Evolutionary conservation across 2,329 filamentous ascomycete genomes (phyloP).

Genomic region (Incumbomyces delicatus): DNA sequence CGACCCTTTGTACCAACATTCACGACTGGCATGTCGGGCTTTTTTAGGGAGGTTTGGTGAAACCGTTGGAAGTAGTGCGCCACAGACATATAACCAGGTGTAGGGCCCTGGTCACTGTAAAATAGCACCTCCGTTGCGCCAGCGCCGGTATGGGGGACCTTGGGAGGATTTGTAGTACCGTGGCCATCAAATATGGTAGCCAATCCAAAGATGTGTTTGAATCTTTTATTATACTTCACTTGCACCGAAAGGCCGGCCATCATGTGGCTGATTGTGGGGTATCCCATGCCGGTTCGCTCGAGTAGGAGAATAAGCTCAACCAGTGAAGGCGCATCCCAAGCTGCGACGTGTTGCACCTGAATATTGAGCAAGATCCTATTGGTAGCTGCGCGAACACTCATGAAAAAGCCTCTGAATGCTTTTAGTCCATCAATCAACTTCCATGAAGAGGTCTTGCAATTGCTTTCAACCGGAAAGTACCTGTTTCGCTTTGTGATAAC

Average conservation of each 20-base stretch:
- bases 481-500: conserved; percentile 46
- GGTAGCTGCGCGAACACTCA: conserved; percentile 51
- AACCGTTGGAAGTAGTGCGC: conserved; percentile 41
- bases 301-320: conserved; percentile 26
- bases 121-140: conserved; percentile 47
- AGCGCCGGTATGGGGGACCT: conserved; percentile 30
- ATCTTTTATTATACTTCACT: conserved; percentile 27
- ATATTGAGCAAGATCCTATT: conserved; percentile 52
- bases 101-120: conserved; percentile 33
- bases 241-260: conserved; percentile 34
- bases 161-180: conserved; percentile 26
- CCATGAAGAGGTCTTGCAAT: conserved; percentile 35
- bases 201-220: not conserved
- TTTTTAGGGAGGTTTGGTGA: conserved; percentile 27
- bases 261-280: conserved; percentile 22
- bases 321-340: conserved; percentile 42
- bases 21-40: conserved; percentile 47
- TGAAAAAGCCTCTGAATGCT: conserved; percentile 52
- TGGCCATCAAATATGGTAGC: not conserved
- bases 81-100: conserved; percentile 41
- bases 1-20: conserved; percentile 52
- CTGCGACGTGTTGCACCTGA: conserved; percentile 52
- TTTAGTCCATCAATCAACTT: conserved; percentile 37
- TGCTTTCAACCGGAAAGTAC: conserved; percentile 36
- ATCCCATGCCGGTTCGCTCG: conserved; percentile 21